Evolutionary conservation across 352 stramenopile genomes (phyloP).

Genomic region (Globisporangium emineosum): DNA sequence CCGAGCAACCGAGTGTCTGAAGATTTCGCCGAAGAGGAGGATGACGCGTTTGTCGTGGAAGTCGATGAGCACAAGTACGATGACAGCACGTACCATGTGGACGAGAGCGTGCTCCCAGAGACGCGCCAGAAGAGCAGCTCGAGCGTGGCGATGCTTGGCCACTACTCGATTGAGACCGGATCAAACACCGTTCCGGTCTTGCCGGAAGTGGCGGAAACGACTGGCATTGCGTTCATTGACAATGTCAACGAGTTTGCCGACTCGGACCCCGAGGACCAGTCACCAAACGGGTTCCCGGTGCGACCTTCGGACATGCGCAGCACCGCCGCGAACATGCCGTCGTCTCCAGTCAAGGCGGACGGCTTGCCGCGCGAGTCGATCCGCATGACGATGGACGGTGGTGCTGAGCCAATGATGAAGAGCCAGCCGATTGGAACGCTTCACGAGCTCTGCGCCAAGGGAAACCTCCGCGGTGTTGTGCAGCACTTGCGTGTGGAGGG

Average conservation of each 20-base stretch:
- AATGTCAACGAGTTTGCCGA: constrained; percentile 43
- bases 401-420: constrained; percentile 61
- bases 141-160: constrained; percentile 67
- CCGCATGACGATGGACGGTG: constrained; percentile 68
- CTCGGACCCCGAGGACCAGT: constrained; percentile 23
- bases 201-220: constrained; percentile 45
- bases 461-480: constrained; percentile 73
- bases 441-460: constrained; percentile 77
- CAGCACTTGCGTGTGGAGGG: constrained; percentile 76
- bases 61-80: neutral
- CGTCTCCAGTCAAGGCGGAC: constrained; percentile 17
- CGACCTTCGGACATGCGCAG: constrained; percentile 35
- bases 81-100: constrained; percentile 12
- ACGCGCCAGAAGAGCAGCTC: constrained; percentile 46
- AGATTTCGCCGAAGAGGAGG: constrained; percentile 14
- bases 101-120: constrained; percentile 22
- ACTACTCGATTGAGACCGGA: constrained; percentile 62
- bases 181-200: constrained; percentile 47
- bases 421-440: constrained; percentile 78
- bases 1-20: neutral
- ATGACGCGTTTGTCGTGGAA: constrained; percentile 15
- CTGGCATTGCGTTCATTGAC: constrained; percentile 52
- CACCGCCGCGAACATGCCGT: constrained; percentile 14
- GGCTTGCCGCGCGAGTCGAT: constrained; percentile 57
- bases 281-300: constrained; percentile 33